Percentiles rank a stretch among this genome's conserved stretches.
Conservation (phyloP, 1,139 yeast genomes). For the Sugiyamaella japonica region DNA sequence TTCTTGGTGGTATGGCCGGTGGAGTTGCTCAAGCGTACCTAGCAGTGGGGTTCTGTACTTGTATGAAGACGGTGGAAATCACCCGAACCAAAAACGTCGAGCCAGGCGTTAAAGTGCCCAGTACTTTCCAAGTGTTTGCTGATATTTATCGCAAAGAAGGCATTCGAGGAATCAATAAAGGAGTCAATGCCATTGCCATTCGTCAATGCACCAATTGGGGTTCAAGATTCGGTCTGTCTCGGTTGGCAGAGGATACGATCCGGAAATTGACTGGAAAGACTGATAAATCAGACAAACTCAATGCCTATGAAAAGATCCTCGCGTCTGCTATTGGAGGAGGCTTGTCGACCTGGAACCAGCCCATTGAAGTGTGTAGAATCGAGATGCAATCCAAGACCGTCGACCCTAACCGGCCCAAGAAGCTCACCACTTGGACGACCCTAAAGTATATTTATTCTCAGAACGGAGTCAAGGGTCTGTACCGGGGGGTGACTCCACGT, state of each 20-base stretch:
- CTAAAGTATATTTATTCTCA: slow-evolving; percentile 76
- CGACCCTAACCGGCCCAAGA: slow-evolving; percentile 95
- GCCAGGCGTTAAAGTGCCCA: slow-evolving; percentile 66
- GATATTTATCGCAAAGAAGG: slow-evolving; percentile 86
- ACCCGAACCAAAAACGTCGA: slow-evolving; percentile 83
- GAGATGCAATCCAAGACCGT: slow-evolving; percentile 94
- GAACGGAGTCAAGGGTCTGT: slow-evolving; percentile 86
- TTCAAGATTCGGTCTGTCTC: slow-evolving; percentile 87
- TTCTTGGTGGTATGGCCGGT: slow-evolving; percentile 92
- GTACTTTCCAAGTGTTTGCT: slow-evolving; percentile 81
- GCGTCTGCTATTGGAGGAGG: slow-evolving; percentile 97
- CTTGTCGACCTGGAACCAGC: slow-evolving; percentile 97
- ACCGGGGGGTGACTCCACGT: slow-evolving; percentile 96
- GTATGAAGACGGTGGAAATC: slow-evolving; percentile 97
- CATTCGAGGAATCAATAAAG: slow-evolving; percentile 89
- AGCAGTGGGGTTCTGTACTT: slow-evolving; percentile 96
- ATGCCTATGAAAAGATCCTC: slow-evolving; percentile 74
- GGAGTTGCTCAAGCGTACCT: slow-evolving; percentile 95
- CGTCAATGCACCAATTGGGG: slow-evolving; percentile 99
- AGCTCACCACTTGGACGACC: slow-evolving; percentile 76
- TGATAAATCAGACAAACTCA: slow-evolving; percentile 51
- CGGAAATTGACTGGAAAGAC: slow-evolving; percentile 60
- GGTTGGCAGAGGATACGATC: slow-evolving; percentile 87
- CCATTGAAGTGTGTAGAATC: slow-evolving; percentile 94
- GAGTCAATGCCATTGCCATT: slow-evolving; percentile 98